Evolutionary conservation across 2,329 filamentous ascomycete genomes (phyloP).

Genomic region (Calonectria leucothoes): DNA sequence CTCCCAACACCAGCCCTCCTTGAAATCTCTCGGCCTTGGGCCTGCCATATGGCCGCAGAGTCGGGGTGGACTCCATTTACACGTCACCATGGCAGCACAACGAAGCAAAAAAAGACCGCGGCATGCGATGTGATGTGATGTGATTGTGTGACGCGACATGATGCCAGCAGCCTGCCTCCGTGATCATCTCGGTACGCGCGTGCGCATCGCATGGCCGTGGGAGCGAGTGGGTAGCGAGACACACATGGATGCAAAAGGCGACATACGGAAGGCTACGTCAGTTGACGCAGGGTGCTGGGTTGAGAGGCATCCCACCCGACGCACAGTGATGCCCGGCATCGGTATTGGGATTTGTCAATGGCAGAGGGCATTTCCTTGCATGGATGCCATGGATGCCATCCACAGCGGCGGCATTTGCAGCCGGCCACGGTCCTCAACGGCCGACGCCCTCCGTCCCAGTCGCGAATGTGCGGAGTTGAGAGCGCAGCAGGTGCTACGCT

Average conservation of each 20-base stretch:
- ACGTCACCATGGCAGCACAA: slow-evolving; percentile 34
- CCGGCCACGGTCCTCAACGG: neutral
- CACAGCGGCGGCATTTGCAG: neutral
- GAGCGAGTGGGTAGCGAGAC: neutral
- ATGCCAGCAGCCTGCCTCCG: slow-evolving; percentile 6
- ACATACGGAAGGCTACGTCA: slow-evolving; percentile 20
- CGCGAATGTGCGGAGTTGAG: slow-evolving; percentile 8
- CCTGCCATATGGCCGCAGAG: slow-evolving; percentile 33
- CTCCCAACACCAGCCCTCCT: slow-evolving; percentile 8
- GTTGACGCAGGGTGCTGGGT: slow-evolving; percentile 8
- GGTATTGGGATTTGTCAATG: neutral
- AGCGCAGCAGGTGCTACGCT: neutral
- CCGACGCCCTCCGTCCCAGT: neutral
- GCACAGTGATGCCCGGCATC: slow-evolving; percentile 16
- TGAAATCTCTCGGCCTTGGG: slow-evolving; percentile 20
- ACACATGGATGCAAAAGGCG: neutral
- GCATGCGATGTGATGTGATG: slow-evolving; percentile 27
- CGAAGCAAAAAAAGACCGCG: slow-evolving; percentile 14
- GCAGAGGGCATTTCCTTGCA: neutral
- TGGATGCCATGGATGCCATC: neutral
- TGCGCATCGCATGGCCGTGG: slow-evolving; percentile 12
- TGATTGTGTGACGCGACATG: slow-evolving; percentile 20
- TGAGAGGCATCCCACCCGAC: slow-evolving; percentile 13
- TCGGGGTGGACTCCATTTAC: slow-evolving; percentile 34
- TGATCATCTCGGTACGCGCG: slow-evolving; percentile 6